These are phyloP conservation scores for Chaetothyriales sp. DNA, from an alignment of 2,329 filamentous ascomycete species.

Conservation along the genomic window DNA sequence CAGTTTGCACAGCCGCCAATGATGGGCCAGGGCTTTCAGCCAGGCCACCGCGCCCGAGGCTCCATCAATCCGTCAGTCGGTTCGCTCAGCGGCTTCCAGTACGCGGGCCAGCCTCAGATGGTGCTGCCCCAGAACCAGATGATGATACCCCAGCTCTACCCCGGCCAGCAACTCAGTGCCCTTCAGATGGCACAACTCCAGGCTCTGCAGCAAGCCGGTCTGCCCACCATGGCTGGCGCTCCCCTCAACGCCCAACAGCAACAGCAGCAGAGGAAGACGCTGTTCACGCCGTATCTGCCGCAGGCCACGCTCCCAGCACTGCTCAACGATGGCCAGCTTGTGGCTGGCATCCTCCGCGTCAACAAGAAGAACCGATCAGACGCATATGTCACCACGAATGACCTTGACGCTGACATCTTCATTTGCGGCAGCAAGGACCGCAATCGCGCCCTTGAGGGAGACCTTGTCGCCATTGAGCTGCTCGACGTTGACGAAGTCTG, in stretches of 20 bases:
- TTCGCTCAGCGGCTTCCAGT: slow-evolving; percentile 76
- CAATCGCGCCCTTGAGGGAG: slow-evolving; percentile 90
- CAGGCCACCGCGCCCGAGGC: slow-evolving; percentile 71
- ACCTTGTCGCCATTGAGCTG: slow-evolving; percentile 88
- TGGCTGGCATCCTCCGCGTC: slow-evolving; percentile 89
- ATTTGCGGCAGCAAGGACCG: slow-evolving; percentile 99
- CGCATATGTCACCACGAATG: slow-evolving; percentile 88
- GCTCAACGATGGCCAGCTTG: slow-evolving; percentile 80
- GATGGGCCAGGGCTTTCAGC: slow-evolving; percentile 67
- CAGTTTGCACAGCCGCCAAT: slow-evolving; percentile 56
- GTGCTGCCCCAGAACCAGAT: slow-evolving; percentile 69
- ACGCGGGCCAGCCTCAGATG: slow-evolving; percentile 71
- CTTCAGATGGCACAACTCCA: slow-evolving; percentile 84
- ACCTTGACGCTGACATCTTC: slow-evolving; percentile 96
- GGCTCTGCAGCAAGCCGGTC: slow-evolving; percentile 71
- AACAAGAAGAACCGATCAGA: slow-evolving; percentile 99
- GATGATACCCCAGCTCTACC: slow-evolving; percentile 66
- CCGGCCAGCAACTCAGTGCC: slow-evolving; percentile 71
- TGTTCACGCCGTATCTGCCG: slow-evolving; percentile 94
- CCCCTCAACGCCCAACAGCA: slow-evolving; percentile 54
- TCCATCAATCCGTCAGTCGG: slow-evolving; percentile 81
- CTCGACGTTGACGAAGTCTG: slow-evolving; percentile 97
- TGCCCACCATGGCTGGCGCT: slow-evolving; percentile 57
- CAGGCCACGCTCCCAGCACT: slow-evolving; percentile 87
- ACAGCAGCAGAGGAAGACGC: slow-evolving; percentile 89